These are phyloP conservation scores for Acanthochlamys bracteata DNA, from an alignment of 106 monocot species.

Conservation along the genomic window DNA sequence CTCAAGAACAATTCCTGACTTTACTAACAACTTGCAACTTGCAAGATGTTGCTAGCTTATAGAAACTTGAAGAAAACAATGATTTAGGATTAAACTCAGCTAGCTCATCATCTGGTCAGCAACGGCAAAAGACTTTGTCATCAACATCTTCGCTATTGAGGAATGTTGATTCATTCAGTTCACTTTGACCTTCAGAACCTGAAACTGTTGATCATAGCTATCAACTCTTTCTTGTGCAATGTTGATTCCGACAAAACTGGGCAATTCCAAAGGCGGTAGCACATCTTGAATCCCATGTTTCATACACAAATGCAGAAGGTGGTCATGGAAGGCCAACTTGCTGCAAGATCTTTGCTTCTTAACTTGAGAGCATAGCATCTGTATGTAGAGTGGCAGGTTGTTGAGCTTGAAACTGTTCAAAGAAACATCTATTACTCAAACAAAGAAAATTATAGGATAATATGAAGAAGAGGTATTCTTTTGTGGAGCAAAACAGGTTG, in stretches of 20 bases:
- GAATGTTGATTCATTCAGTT: background rate
- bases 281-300: slow-evolving; percentile 52
- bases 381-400: no score
- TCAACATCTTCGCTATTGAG: slow-evolving; percentile 1
- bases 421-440: no score
- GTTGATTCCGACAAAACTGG: slow-evolving; percentile 31
- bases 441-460: no score
- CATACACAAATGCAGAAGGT: slow-evolving; percentile 49
- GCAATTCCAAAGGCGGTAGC: slow-evolving; percentile 73
- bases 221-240: background rate
- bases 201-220: slow-evolving; percentile 3
- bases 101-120: background rate
- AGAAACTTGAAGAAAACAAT: background rate
- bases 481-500: no score
- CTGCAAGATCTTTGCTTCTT: slow-evolving; percentile 45
- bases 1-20: slow-evolving; percentile 11
- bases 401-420: no score
- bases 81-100: background rate
- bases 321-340: slow-evolving; percentile 59
- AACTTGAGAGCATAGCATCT: slow-evolving; percentile 71
- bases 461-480: no score
- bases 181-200: slow-evolving; percentile 5
- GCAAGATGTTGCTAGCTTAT: slow-evolving; percentile 6
- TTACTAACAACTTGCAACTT: slow-evolving; percentile 32
- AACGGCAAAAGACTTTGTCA: background rate